Percentiles rank a stretch among this genome's conserved stretches.
Conservation (phyloP, 805 yeast species). For the Zygotorulaspora florentina region DNA sequence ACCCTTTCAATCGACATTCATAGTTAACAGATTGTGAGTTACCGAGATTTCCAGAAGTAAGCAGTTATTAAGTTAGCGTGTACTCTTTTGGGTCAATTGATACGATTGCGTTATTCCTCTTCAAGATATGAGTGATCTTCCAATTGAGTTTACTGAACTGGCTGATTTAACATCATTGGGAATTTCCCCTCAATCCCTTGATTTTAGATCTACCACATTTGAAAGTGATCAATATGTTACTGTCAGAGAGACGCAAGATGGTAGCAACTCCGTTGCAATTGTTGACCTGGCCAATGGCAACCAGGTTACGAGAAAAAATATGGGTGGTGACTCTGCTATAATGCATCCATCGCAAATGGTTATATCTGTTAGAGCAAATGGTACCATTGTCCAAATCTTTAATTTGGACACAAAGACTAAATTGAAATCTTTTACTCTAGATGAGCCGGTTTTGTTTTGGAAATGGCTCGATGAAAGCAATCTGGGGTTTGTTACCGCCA, state of each 20-base stretch:
- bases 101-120: neutral
- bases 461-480: constrained; percentile 75
- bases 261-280: constrained; percentile 89
- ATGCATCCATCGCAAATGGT: constrained; percentile 90
- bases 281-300: constrained; percentile 78
- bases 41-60: too few species aligned
- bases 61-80: neutral
- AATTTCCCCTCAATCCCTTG: constrained; percentile 77
- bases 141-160: constrained; percentile 95
- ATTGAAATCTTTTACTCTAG: constrained; percentile 78
- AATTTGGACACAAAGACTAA: constrained; percentile 83
- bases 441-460: constrained; percentile 92
- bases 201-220: constrained; percentile 89
- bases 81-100: neutral
- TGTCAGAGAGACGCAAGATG: constrained; percentile 56
- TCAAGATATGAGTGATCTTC: constrained; percentile 60
- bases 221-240: constrained; percentile 91
- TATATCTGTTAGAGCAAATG: constrained; percentile 91
- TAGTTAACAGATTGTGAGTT: too few species aligned
- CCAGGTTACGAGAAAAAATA: constrained; percentile 79
- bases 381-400: constrained; percentile 92
- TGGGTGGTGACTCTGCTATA: constrained; percentile 96
- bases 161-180: constrained; percentile 84
- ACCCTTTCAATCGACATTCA: neutral
- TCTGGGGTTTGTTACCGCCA: constrained; percentile 80